Conservation (phyloP, 2,329 filamentous ascomycete genomes). For the Beauveria bassiana region DNA sequence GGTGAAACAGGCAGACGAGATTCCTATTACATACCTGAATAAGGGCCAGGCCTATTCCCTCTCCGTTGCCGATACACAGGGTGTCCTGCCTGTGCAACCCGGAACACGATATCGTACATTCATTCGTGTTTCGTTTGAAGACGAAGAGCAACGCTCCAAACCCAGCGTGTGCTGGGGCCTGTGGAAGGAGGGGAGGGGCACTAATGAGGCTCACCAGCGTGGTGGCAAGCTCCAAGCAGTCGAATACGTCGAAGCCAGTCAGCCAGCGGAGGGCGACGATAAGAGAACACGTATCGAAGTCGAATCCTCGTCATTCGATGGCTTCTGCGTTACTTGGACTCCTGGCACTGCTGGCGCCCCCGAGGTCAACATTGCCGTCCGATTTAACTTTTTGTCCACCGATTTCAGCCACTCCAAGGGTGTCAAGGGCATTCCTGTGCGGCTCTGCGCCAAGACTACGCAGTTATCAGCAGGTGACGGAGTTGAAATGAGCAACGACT, state of each 20-base stretch:
- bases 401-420: conserved; percentile 99
- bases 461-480: conserved; percentile 42
- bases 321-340: conserved; percentile 86
- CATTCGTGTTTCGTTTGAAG: conserved; percentile 93
- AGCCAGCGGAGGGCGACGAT: conserved; percentile 53
- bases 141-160: conserved; percentile 82
- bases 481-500: conserved; percentile 37
- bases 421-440: conserved; percentile 92
- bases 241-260: conserved; percentile 72
- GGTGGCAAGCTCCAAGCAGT: conserved; percentile 90
- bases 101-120: conserved; percentile 78
- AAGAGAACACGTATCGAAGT: conserved; percentile 62
- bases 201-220: conserved; percentile 87
- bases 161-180: conserved; percentile 77
- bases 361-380: conserved; percentile 81
- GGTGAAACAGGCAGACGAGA: conserved; percentile 83
- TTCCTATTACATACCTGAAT: conserved; percentile 96
- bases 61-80: conserved; percentile 69
- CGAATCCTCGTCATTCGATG: conserved; percentile 78
- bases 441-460: conserved; percentile 86
- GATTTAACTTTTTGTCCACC: conserved; percentile 97
- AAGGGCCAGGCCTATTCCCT: conserved; percentile 93
- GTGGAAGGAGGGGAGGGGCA: conserved; percentile 95
- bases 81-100: conserved; percentile 48
- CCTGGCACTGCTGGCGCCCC: conserved; percentile 59